Evolutionary conservation across 2,329 filamentous ascomycete genomes (phyloP).

Genomic region (Emergomyces orientalis): DNA sequence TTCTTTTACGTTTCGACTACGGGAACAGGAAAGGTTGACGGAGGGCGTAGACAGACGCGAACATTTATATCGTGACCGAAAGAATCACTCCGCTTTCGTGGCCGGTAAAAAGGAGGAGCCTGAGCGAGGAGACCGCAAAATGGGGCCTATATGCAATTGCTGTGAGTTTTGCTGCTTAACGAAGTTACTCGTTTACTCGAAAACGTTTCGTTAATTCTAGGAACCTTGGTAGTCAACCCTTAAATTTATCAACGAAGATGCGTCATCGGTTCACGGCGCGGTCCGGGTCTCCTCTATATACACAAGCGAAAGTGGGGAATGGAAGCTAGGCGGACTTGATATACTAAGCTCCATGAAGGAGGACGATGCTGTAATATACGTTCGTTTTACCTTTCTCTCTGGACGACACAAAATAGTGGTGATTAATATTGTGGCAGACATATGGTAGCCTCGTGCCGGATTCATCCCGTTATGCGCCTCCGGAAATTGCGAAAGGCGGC

Average conservation of each 20-base stretch:
- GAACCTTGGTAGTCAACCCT: slow-evolving; percentile 59
- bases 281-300: slow-evolving; percentile 80
- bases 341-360: slow-evolving; percentile 91
- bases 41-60: slow-evolving; percentile 64
- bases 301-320: slow-evolving; percentile 92
- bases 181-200: background rate
- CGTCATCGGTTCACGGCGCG: slow-evolving; percentile 80
- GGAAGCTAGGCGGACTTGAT: slow-evolving; percentile 93
- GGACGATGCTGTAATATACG: slow-evolving; percentile 85
- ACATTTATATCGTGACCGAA: slow-evolving; percentile 95
- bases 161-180: slow-evolving; percentile 39
- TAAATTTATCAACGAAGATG: slow-evolving; percentile 94
- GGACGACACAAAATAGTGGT: slow-evolving; percentile 7
- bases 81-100: slow-evolving; percentile 76
- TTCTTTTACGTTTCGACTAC: background rate
- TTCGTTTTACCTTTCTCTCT: slow-evolving; percentile 29
- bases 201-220: background rate
- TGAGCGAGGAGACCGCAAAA: slow-evolving; percentile 88
- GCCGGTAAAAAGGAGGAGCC: slow-evolving; percentile 78
- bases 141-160: slow-evolving; percentile 88
- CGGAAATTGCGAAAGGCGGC: slow-evolving; percentile 75
- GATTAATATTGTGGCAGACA: slow-evolving; percentile 44
- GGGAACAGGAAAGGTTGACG: slow-evolving; percentile 14
- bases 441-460: slow-evolving; percentile 84
- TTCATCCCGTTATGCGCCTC: slow-evolving; percentile 71